A percentile compares a stretch with the other conserved stretches of the same genome.
These are phyloP conservation scores for Penicillium subrubescens DNA, from an alignment of 495 filamentous ascomycete genomes.

Conservation along the genomic window DNA sequence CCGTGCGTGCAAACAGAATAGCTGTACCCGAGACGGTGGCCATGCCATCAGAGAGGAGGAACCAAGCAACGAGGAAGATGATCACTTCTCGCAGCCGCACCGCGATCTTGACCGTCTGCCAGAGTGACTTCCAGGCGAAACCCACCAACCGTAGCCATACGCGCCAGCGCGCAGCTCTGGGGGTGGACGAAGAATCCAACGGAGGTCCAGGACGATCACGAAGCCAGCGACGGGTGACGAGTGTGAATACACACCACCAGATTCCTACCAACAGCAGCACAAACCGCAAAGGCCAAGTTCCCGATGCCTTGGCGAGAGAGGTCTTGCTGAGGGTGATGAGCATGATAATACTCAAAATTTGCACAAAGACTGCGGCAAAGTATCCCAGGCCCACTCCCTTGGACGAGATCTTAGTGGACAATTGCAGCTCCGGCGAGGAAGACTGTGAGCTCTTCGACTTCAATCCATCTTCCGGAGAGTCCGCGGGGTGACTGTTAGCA, in stretches of 20 bases:
- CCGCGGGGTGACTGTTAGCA: slow-evolving; percentile 27
- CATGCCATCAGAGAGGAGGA: slow-evolving; percentile 83
- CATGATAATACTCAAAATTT: slow-evolving; percentile 72
- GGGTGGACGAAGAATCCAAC: slow-evolving; percentile 38
- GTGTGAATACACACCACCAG: slow-evolving; percentile 88
- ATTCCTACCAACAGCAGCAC: slow-evolving; percentile 77
- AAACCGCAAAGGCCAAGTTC: slow-evolving; percentile 60
- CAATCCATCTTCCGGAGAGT: slow-evolving; percentile 12
- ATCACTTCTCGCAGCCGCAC: slow-evolving; percentile 74
- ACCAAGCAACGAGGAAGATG: slow-evolving; percentile 85
- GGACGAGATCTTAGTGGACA: slow-evolving; percentile 79
- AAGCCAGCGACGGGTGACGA: slow-evolving; percentile 81
- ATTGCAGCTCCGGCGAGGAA: slow-evolving; percentile 65
- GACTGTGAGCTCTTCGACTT: slow-evolving; percentile 9
- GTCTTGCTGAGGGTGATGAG: slow-evolving; percentile 67
- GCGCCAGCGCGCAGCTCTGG: slow-evolving; percentile 29
- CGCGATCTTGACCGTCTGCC: slow-evolving; percentile 73
- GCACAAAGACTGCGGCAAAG: slow-evolving; percentile 71
- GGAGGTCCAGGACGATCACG: slow-evolving; percentile 82
- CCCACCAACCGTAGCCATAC: slow-evolving; percentile 57
- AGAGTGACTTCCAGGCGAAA: slow-evolving; percentile 81
- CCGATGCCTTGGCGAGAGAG: slow-evolving; percentile 41
- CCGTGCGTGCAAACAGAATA: slow-evolving; percentile 89
- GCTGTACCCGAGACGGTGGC: slow-evolving; percentile 89
- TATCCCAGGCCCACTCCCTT: slow-evolving; percentile 83